Base-by-base conservation (phyloP, 2,329 filamentous ascomycete genomes). In the Aspergillus sojae region DNA sequence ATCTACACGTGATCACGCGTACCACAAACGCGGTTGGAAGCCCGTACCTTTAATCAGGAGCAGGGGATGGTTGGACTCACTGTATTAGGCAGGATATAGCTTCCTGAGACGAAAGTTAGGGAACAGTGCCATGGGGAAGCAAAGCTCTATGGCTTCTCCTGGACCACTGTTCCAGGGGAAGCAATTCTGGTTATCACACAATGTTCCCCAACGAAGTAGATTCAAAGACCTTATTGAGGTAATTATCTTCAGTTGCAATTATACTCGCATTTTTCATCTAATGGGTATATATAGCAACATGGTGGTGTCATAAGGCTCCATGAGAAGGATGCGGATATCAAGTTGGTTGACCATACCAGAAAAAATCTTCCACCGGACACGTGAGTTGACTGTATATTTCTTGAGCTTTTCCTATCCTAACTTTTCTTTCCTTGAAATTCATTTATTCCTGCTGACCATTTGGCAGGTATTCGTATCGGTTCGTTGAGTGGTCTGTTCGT, bases 181-280 rank as follows among this genome's bases (percentile, higher is more conserved):
- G 62, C 84, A 79, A 53, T 89, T 90, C 75, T 89, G 86, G 82
- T 72, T 90, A 45, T 81, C 85, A 26, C 81, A 82, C 62, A 82
- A 81, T 60, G 76, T 87, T 28, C 87, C 87, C 11, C 73, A 78
- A 46, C 83, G 87, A 60, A 72, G 67, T 28, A 75, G 76, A 58
- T 82, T 84, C 67, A 76, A 83, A 50, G 74, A 82, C n/a, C 72
- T 80, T 55, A 83, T 89, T 62, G 74, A 74, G 70, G 80, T 82
- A 67, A 55, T 57, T 62, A n/a, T 6, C 21, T 45, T 10, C n/a
- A 36, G 11, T 41, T 39, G 12, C 2, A 28, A 14, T 53, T 19
- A 32, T 30, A 3, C 26, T 14, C n/a, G 12, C 19, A 14, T 16
- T n/a, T 32, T 5, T 5, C 23, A 6, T 34, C 57, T 66, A 54